Conservation (phyloP, 805 yeast species). For the Wilhelminamyces savonicus region DNA sequence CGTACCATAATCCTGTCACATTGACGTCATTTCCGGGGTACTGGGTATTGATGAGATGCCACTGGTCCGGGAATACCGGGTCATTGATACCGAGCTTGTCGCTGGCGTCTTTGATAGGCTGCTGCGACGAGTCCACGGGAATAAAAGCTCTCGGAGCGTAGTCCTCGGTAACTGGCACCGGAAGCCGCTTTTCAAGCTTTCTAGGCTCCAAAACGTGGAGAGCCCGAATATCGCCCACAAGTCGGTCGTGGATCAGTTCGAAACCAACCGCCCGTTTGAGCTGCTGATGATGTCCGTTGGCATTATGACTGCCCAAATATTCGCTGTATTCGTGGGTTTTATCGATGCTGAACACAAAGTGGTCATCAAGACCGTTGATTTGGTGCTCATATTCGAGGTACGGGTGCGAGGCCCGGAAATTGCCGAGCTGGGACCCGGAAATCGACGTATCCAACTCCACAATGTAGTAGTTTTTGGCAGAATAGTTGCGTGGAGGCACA, state of each 20-base stretch:
- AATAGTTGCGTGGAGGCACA: conserved; percentile 38
- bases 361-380: conserved; percentile 53
- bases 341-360: conserved; percentile 58
- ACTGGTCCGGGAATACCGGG: conserved; percentile 78
- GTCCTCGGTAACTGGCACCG: conserved; percentile 36
- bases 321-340: conserved; percentile 30
- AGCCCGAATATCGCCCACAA: conserved; percentile 25
- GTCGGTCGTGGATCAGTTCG: conserved; percentile 18
- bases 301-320: conserved; percentile 29
- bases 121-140: conserved; percentile 45
- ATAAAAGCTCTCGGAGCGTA: conserved; percentile 3
- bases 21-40: conserved; percentile 83
- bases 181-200: conserved; percentile 49
- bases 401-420: conserved; percentile 5
- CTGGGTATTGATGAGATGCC: conserved; percentile 81
- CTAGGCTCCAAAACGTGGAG: conserved; percentile 53
- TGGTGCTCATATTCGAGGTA: conserved; percentile 53
- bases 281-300: conserved; percentile 19
- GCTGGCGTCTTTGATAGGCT: conserved; percentile 40
- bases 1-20: conserved; percentile 78
- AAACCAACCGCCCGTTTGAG: conserved; percentile 21
- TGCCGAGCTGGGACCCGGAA: not conserved
- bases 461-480: conserved; percentile 50
- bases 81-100: conserved; percentile 61
- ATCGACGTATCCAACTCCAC: conserved; percentile 42